Evolutionary conservation across 208 protist genomes (phyloP).

Genomic region (Wallacemonas sp.): DNA sequence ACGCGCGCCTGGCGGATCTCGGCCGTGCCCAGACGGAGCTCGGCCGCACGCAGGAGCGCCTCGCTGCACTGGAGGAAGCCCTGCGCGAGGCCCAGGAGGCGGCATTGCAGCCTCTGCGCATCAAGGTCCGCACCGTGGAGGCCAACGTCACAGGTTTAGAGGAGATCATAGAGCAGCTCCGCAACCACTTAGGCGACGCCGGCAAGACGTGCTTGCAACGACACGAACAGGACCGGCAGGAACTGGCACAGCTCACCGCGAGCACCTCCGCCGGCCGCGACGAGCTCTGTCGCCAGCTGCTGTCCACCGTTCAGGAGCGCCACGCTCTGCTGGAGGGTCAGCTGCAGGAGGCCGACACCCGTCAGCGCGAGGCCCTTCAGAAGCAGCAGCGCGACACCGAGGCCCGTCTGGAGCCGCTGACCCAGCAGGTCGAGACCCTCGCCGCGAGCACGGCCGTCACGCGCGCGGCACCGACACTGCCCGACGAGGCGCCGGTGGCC

Average conservation of each 20-base stretch:
- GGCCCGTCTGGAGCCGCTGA: not conserved
- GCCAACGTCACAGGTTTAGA: not conserved
- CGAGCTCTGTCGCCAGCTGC: not conserved
- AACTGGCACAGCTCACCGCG: constrained; percentile 8
- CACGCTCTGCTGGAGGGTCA: not conserved
- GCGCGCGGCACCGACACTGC: not conserved
- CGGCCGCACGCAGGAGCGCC: not conserved
- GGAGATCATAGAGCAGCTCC: not conserved
- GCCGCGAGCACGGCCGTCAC: not conserved
- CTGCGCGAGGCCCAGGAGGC: constrained; percentile 13
- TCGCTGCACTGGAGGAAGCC: not conserved
- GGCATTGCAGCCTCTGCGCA: constrained; percentile 18
- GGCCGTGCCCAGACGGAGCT: not conserved
- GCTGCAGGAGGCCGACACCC: not conserved
- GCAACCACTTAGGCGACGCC: not conserved
- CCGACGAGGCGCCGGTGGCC: not conserved
- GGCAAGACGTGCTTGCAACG: not conserved
- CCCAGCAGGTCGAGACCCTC: not conserved
- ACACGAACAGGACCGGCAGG: constrained; percentile 5
- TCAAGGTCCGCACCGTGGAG: constrained; percentile 14
- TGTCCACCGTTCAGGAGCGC: not conserved
- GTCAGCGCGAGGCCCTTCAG: not conserved
- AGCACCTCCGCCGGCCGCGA: constrained; percentile 1
- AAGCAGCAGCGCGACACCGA: not conserved
- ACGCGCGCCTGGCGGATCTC: too few relatives aligned